Evolutionary conservation across 495 filamentous ascomycete genomes (phyloP), one percentile per base, ranked within the genome.

Genomic region (Penicillium tannophilum): DNA sequence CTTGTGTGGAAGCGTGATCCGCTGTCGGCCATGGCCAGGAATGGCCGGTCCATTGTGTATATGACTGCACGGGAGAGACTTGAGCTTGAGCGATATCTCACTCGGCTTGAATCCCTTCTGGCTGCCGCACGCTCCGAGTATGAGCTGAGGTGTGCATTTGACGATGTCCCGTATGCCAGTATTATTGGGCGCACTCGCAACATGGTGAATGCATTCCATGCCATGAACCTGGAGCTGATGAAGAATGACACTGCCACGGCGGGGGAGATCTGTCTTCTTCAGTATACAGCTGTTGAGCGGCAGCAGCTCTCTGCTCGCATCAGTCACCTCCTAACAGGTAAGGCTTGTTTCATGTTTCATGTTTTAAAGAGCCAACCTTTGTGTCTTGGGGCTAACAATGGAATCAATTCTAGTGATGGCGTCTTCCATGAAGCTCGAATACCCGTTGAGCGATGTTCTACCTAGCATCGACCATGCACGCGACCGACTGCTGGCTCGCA

Each of bases 1-100:
- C 78, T 98, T 17, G 90, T 97, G 55, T 98, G 94, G 94, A 92
- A 90, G 69, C 85, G 90, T n/a, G 92, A 94, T n/a, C 94, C 94
- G 0, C 77, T 98, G 16, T 86, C 88, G 2, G 83, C 82, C 14
- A 82, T 95, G 30, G 79, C 90, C 2, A 80, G 84, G 39, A 60
- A 55, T 12, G 76, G 74, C 17, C 71, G 73, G 44, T 68, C 79
- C 52, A 73, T 75, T 10, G 77, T 86, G 19, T 97, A 96, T 69
- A 89, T 96, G 81, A 88, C 86, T 60, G 82, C 91, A 2, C 82
- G 87, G 16, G 94, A 98, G 71, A 91, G 93, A 69, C 81, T 90
- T 10, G 76, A 83, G 42, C 72, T 89, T 36, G 86, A 89, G 55
- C 74, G 82, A 28, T 85, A 83, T 61, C 78, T 88, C 52, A 78